phyloP scores from a whole-genome alignment of 331 rosid genomes.

The Erythrophleum ivorense region DNA sequence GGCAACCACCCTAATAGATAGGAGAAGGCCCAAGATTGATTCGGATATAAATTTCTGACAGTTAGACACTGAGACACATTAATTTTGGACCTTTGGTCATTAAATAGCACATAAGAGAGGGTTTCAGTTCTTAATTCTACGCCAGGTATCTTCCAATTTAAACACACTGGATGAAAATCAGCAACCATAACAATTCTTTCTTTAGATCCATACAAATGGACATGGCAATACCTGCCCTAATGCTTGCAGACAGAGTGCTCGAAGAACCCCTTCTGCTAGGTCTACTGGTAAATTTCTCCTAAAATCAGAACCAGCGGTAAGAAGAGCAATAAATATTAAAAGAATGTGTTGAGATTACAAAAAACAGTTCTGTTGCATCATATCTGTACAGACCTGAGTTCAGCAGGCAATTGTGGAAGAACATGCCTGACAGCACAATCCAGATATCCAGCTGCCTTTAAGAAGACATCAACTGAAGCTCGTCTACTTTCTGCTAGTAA shows the following conservation, averaged over 20 bases:
- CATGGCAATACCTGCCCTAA: constrained; percentile 76
- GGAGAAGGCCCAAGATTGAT: too few species aligned
- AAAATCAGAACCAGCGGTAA: constrained; percentile 41
- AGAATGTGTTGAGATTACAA: constrained; percentile 29
- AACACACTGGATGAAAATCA: constrained; percentile 30
- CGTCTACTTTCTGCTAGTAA: constrained; percentile 79
- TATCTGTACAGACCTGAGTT: constrained; percentile 70
- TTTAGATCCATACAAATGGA: constrained; percentile 30
- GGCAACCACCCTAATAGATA: neutral
- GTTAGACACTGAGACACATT: neutral
- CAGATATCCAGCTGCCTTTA: constrained; percentile 93
- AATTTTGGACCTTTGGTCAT: constrained; percentile 19
- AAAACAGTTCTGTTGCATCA: constrained; percentile 5
- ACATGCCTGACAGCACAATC: constrained; percentile 95
- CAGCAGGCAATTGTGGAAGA: constrained; percentile 86
- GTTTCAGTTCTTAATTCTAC: constrained; percentile 17
- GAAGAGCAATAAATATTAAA: constrained; percentile 19
- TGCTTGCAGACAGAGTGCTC: constrained; percentile 93
- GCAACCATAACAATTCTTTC: neutral
- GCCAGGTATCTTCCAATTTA: constrained; percentile 20
- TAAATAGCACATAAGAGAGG: constrained; percentile 10
- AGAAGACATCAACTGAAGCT: constrained; percentile 79
- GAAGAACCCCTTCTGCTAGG: constrained; percentile 91
- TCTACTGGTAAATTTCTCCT: constrained; percentile 95
- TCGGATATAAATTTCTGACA: too few species aligned